Evolutionary conservation across 495 filamentous ascomycete genomes (phyloP).

Genomic region (Daldinia decipiens): DNA sequence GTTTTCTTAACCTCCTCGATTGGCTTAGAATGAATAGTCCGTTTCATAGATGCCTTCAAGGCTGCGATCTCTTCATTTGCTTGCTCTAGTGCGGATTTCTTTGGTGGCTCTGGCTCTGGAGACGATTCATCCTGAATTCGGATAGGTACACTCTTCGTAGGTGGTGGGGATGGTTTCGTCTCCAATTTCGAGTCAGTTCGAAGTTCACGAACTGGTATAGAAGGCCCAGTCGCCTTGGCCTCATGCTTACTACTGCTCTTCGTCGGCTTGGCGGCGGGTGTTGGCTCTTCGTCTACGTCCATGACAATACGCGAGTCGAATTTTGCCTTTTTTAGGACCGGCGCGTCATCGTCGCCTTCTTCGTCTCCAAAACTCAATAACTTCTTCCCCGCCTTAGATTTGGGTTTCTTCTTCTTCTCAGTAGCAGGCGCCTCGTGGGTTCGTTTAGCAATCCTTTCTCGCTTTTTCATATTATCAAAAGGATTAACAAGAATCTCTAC

Average conservation of each 20-base stretch:
- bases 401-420: slow-evolving; percentile 77
- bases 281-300: slow-evolving; percentile 57
- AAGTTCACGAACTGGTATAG: slow-evolving; percentile 43
- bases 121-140: slow-evolving; percentile 50
- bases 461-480: slow-evolving; percentile 85
- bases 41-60: slow-evolving; percentile 91
- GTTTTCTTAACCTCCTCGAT: slow-evolving; percentile 68
- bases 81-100: slow-evolving; percentile 73
- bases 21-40: slow-evolving; percentile 70
- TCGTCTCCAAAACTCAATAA: slow-evolving; percentile 91
- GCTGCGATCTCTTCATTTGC: slow-evolving; percentile 93
- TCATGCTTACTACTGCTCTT: slow-evolving; percentile 46
- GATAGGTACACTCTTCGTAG: slow-evolving; percentile 37
- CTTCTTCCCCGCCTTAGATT: slow-evolving; percentile 76
- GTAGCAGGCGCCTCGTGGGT: slow-evolving; percentile 50
- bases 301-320: slow-evolving; percentile 88
- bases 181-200: slow-evolving; percentile 21
- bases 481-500: slow-evolving; percentile 90
- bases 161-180: slow-evolving; percentile 39
- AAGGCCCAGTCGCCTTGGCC: slow-evolving; percentile 47
- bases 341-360: slow-evolving; percentile 74
- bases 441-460: slow-evolving; percentile 61
- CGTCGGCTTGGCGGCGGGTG: slow-evolving; percentile 39
- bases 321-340: slow-evolving; percentile 84
- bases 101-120: slow-evolving; percentile 59